Evolutionary conservation across 2,329 filamentous ascomycete genomes (phyloP).

Genomic region (Aspergillus carbonarius): DNA sequence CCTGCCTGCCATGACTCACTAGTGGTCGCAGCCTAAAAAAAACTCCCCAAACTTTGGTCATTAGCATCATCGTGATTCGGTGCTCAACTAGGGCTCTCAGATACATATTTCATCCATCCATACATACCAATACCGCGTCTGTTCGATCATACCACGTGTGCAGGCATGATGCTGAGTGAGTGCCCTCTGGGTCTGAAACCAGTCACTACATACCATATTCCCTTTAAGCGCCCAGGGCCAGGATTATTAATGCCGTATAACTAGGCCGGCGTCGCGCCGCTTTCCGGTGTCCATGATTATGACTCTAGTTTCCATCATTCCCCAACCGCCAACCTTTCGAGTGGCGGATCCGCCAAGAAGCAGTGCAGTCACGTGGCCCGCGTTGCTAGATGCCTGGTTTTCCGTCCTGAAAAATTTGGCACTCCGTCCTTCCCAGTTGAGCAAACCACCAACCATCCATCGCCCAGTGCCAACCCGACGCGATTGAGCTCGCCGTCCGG

Average conservation of each 20-base stretch:
- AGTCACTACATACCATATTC: no score
- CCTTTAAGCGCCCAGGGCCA: no score
- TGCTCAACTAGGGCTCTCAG: constrained; percentile 2
- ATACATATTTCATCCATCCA: not conserved
- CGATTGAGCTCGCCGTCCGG: constrained; percentile 6
- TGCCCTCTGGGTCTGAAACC: not conserved
- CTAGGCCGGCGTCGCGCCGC: not conserved
- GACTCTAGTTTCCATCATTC: not conserved
- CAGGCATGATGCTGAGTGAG: constrained; percentile 2
- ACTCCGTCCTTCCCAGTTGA: constrained; percentile 20
- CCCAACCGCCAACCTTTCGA: constrained; percentile 4
- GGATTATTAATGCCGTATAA: not conserved
- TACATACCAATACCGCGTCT: constrained; percentile 10
- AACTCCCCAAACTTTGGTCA: not conserved
- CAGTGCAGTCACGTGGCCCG: constrained; percentile 8
- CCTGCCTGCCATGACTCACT: constrained; percentile 16
- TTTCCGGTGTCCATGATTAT: no score
- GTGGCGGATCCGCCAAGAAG: constrained; percentile 22
- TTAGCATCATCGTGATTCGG: constrained; percentile 1
- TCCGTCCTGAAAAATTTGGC: constrained; percentile 31
- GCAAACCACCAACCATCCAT: constrained; percentile 12
- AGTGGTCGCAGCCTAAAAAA: constrained; percentile 15
- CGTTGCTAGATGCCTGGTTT: constrained; percentile 24
- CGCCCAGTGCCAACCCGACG: constrained; percentile 11
- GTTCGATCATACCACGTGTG: constrained; percentile 15